Conservation (phyloP, 495 filamentous ascomycete genomes). For the Thermochaetoides thermophila region DNA sequence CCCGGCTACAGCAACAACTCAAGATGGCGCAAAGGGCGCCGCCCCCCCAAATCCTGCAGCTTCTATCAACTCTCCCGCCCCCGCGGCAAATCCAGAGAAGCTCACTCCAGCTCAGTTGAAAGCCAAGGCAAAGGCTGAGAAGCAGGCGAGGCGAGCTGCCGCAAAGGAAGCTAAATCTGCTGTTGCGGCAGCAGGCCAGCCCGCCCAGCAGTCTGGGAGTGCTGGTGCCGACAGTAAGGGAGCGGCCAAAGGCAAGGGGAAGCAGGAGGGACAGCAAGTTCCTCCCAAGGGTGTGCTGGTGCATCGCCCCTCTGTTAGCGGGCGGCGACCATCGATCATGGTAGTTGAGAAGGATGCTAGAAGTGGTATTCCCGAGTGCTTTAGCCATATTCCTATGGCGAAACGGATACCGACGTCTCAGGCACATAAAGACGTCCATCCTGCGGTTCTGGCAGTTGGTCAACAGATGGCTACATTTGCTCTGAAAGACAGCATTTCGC, state of each 20-base stretch:
- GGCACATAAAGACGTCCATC: constrained; percentile 79
- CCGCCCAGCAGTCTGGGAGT: constrained; percentile 1
- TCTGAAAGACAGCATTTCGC: constrained; percentile 77
- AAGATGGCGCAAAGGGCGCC: constrained; percentile 2
- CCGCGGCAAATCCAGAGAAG: constrained; percentile 19
- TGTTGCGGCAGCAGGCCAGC: constrained; percentile 2
- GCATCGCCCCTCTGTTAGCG: constrained; percentile 21
- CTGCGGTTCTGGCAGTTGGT: constrained; percentile 68
- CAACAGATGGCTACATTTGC: constrained; percentile 82
- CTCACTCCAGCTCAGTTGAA: constrained; percentile 57
- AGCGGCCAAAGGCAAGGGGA: constrained; percentile 29
- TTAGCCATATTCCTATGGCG: constrained; percentile 73
- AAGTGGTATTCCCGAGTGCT: constrained; percentile 48
- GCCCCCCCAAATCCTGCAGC: constrained; percentile 1
- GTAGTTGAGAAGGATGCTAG: constrained; percentile 27
- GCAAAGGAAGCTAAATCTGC: constrained; percentile 35
- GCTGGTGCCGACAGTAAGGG: constrained; percentile 20
- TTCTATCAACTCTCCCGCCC: constrained; percentile 2
- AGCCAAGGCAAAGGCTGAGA: constrained; percentile 64
- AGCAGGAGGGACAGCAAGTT: constrained; percentile 29
- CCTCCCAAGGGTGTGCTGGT: constrained; percentile 16
- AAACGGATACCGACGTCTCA: constrained; percentile 58
- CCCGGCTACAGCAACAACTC: constrained; percentile 4
- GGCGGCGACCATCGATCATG: constrained; percentile 29
- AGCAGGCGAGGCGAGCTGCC: constrained; percentile 55